Evolutionary conservation across 2,329 filamentous ascomycete genomes (phyloP).

Genomic region (Talaromyces piceae): DNA sequence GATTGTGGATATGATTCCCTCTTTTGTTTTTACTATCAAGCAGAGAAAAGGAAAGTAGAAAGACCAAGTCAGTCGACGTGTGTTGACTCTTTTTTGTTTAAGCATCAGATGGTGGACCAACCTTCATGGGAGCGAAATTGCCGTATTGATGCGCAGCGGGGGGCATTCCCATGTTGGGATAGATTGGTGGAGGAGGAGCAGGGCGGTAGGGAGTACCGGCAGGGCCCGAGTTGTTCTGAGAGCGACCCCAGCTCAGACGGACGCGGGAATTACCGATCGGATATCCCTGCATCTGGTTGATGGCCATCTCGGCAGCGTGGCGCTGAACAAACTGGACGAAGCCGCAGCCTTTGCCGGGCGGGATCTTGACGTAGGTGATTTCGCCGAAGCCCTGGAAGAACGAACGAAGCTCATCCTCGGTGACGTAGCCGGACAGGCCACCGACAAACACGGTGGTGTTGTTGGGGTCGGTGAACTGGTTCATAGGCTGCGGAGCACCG

Average conservation of each 20-base stretch:
- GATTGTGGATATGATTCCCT: background rate
- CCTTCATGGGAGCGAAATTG: constrained; percentile 59
- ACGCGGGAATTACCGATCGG: constrained; percentile 98
- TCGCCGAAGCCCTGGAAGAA: constrained; percentile 99
- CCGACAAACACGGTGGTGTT: constrained; percentile 99
- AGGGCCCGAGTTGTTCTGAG: constrained; percentile 96
- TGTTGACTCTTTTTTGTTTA: constrained; percentile 6
- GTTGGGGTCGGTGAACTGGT: constrained; percentile 99
- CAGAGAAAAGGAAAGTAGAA: background rate
- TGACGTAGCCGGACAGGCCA: constrained; percentile 93
- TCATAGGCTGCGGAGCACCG: constrained; percentile 75
- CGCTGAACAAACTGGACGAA: constrained; percentile 99
- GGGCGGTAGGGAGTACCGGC: constrained; percentile 96
- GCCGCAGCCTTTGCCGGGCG: constrained; percentile 95
- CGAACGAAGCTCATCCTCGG: constrained; percentile 96
- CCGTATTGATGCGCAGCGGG: constrained; percentile 57
- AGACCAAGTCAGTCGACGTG: constrained; percentile 6
- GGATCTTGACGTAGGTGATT: constrained; percentile 99
- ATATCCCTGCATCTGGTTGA: constrained; percentile 99
- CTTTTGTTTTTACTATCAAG: constrained; percentile 35
- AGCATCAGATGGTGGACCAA: constrained; percentile 32
- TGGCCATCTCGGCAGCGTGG: constrained; percentile 98
- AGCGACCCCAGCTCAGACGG: constrained; percentile 93
- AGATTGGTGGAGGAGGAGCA: constrained; percentile 72
- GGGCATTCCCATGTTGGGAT: constrained; percentile 62